phyloP scores from a whole-genome alignment of 2,329 filamentous ascomycete genomes.

The Thermothelomyces thermophilus region DNA sequence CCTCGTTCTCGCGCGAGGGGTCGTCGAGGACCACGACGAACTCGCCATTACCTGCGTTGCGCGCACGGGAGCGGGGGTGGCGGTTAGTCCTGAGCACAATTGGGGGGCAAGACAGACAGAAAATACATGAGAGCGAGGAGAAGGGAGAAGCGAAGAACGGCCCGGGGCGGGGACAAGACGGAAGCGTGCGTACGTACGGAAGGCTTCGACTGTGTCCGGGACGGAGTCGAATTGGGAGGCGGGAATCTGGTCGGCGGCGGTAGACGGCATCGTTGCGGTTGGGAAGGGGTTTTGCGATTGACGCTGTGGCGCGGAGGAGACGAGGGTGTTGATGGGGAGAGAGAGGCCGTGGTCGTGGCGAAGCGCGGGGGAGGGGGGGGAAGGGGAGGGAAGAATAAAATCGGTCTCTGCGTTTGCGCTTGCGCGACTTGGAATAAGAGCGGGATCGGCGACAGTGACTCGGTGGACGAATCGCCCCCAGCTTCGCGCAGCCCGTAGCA shows the following conservation, averaged over 20 bases:
- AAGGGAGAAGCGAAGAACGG: neutral
- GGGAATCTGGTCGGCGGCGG: conserved; percentile 35
- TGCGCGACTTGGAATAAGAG: neutral
- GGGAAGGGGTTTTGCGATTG: neutral
- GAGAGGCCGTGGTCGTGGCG: conserved; percentile 2
- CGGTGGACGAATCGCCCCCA: conserved; percentile 4
- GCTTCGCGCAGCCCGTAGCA: no score
- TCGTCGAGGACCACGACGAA: conserved; percentile 96
- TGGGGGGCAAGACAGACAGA: no score
- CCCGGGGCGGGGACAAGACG: no score
- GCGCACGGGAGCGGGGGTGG: conserved; percentile 12
- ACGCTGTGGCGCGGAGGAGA: neutral
- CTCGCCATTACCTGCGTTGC: conserved; percentile 60
- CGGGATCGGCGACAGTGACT: conserved; percentile 1
- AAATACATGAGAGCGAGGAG: conserved; percentile 7
- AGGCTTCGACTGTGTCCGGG: conserved; percentile 57
- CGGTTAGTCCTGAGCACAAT: no score
- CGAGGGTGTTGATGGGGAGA: neutral
- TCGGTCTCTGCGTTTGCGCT: neutral
- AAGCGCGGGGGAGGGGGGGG: no score
- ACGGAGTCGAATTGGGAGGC: conserved; percentile 56
- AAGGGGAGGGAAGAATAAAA: neutral
- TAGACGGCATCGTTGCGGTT: conserved; percentile 40
- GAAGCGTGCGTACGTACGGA: no score
- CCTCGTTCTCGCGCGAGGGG: conserved; percentile 90